phyloP scores from a whole-genome alignment of 768 basidiomycete genomes.

The Naganishia vaughanmartiniae region DNA sequence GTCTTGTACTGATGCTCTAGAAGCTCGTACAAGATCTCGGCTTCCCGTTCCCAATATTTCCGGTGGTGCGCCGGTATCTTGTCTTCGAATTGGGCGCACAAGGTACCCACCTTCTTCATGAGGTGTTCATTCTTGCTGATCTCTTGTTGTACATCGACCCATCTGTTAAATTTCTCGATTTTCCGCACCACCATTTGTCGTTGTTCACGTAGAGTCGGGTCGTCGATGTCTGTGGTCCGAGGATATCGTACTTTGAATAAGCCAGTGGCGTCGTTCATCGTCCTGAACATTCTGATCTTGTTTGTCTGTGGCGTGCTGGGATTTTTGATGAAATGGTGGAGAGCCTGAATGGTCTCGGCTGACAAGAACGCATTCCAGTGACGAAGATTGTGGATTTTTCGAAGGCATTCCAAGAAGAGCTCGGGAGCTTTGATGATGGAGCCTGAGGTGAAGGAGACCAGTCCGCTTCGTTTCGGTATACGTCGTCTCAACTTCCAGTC shows the following conservation, averaged over 20 bases:
- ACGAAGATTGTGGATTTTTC: not conserved
- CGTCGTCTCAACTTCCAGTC: constrained; percentile 3
- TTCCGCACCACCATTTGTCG: not conserved
- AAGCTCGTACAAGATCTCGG: constrained; percentile 3
- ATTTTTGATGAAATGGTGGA: not conserved
- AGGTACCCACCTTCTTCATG: not conserved
- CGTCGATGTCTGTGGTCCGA: not conserved
- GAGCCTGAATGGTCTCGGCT: not conserved
- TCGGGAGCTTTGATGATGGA: constrained; percentile 12
- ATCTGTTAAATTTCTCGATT: constrained; percentile 7
- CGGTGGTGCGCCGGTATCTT: not conserved
- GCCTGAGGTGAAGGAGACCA: not conserved
- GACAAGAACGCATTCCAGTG: constrained; percentile 11
- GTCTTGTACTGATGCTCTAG: not conserved
- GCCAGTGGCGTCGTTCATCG: constrained; percentile 18
- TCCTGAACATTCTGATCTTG: constrained; percentile 4
- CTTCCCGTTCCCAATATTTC: constrained; percentile 16
- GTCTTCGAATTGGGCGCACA: not conserved
- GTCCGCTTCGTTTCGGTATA: constrained; percentile 13
- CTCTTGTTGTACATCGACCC: constrained; percentile 17
- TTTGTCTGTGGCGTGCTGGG: not conserved
- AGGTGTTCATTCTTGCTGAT: constrained; percentile 10
- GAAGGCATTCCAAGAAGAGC: constrained; percentile 6
- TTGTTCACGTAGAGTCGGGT: not conserved
- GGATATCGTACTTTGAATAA: constrained; percentile 13